Conservation (phyloP, 257 asterid genomes). For the Perilla frutescens region DNA sequence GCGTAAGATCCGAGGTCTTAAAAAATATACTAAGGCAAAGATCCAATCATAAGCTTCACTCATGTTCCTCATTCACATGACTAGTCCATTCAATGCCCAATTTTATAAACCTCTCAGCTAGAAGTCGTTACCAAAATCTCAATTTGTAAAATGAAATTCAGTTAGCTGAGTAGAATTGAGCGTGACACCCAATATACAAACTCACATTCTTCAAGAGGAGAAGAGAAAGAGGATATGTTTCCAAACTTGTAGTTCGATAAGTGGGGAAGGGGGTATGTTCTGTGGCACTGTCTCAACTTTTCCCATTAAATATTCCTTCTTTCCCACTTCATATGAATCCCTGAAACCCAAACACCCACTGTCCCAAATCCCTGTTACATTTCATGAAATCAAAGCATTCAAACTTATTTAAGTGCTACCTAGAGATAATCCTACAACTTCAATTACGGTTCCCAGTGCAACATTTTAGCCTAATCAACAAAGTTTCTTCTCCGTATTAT, state of each 20-base stretch:
- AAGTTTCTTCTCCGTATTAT: conserved; percentile 7
- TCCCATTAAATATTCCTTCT: conserved; percentile 14
- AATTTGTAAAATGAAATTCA: neutral
- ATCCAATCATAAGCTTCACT: conserved; percentile 14
- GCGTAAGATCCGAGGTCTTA: too few relatives aligned
- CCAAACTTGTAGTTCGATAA: neutral
- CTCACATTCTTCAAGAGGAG: neutral
- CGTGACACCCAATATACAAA: conserved; percentile 18
- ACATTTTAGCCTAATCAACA: conserved; percentile 10
- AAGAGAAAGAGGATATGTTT: conserved; percentile 3
- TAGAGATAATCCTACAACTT: conserved; percentile 9
- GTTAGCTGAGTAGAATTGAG: conserved; percentile 21
- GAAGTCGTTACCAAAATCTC: neutral
- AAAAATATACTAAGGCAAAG: too few relatives aligned
- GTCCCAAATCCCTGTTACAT: neutral
- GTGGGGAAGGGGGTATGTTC: conserved; percentile 8
- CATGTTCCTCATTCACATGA: conserved; percentile 3
- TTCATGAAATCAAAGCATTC: conserved; percentile 22
- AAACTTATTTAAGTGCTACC: neutral
- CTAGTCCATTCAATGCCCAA: conserved; percentile 4
- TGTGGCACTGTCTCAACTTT: neutral
- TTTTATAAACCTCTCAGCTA: neutral
- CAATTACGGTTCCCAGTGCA: conserved; percentile 15
- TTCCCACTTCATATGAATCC: conserved; percentile 2
- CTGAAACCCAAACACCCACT: neutral